These are phyloP conservation scores for Lignosus rhinocerotis DNA, from an alignment of 1,284 basidiomycete species.

Conservation along the genomic window DNA sequence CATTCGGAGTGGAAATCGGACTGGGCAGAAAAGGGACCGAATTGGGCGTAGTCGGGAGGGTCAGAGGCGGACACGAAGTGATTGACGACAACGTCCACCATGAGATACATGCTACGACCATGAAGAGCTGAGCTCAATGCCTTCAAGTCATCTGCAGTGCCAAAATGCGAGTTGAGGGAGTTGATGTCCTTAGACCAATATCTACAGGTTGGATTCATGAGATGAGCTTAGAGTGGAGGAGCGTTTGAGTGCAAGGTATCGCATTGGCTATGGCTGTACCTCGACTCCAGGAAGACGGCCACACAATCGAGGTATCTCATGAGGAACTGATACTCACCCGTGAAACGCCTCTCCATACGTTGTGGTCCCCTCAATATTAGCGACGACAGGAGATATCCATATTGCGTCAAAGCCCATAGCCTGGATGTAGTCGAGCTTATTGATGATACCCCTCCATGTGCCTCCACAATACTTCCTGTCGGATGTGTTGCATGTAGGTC, in stretches of 20 bases:
- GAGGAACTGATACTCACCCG: constrained; percentile 34
- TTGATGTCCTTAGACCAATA: constrained; percentile 68
- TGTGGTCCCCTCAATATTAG: constrained; percentile 70
- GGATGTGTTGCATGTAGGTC: constrained; percentile 54
- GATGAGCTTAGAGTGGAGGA: neutral
- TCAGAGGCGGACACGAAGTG: constrained; percentile 64
- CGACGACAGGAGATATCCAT: constrained; percentile 66
- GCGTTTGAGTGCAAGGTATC: neutral
- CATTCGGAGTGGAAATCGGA: constrained; percentile 67
- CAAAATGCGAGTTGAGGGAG: constrained; percentile 68
- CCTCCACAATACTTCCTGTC: constrained; percentile 70
- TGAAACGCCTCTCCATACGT: constrained; percentile 70
- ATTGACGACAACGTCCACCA: constrained; percentile 81
- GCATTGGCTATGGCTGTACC: too few species aligned
- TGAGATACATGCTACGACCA: constrained; percentile 70
- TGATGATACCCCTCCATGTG: constrained; percentile 72
- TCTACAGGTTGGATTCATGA: constrained; percentile 2
- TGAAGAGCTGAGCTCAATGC: constrained; percentile 66
- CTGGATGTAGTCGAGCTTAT: constrained; percentile 79
- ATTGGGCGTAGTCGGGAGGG: constrained; percentile 56
- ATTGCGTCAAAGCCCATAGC: constrained; percentile 76
- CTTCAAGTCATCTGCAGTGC: constrained; percentile 68
- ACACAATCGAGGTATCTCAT: too few species aligned
- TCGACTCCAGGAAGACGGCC: neutral
- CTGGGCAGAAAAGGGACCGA: constrained; percentile 59